These are phyloP conservation scores for Orbilia ellipsospora DNA, from an alignment of 2,329 filamentous ascomycete genomes.

Conservation along the genomic window DNA sequence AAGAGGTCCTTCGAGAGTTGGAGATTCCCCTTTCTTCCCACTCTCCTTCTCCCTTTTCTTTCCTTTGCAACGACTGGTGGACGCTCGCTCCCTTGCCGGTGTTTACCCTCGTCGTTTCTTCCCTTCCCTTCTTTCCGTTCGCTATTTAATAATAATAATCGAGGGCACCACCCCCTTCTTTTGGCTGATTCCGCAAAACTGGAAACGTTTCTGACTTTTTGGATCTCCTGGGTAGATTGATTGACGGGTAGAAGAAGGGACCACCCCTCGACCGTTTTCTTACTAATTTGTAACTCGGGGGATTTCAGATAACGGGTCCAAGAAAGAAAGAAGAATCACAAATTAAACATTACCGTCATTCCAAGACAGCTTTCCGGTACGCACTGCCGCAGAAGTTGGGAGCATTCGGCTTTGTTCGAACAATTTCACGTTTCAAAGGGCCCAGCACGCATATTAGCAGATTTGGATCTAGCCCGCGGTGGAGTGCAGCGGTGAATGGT, in stretches of 20 bases:
- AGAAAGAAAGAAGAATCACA: conserved; percentile 29
- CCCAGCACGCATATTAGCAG: conserved; percentile 33
- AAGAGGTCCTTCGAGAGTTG: conserved; percentile 15
- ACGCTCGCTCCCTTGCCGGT: conserved; percentile 35
- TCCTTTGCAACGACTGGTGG: conserved; percentile 36
- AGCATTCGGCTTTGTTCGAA: conserved; percentile 59
- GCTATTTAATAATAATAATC: conserved; percentile 41
- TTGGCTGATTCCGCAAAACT: conserved; percentile 43
- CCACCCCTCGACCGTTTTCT: conserved; percentile 48
- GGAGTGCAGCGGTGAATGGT: conserved; percentile 32
- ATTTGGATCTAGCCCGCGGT: conserved; percentile 46
- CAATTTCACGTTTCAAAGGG: conserved; percentile 55
- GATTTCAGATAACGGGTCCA: conserved; percentile 55
- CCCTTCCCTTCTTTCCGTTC: conserved; percentile 51
- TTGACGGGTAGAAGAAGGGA: conserved; percentile 53
- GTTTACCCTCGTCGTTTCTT: conserved; percentile 53
- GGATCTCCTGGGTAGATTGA: conserved; percentile 51
- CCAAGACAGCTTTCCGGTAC: conserved; percentile 48
- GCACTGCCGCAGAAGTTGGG: conserved; percentile 58
- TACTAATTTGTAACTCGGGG: conserved; percentile 54
- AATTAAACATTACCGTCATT: conserved; percentile 38
- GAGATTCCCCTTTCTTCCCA: conserved; percentile 41
- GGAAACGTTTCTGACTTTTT: conserved; percentile 51
- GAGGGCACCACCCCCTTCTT: conserved; percentile 41
- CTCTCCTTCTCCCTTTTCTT: conserved; percentile 33